Evolutionary conservation across 2,329 filamentous ascomycete species (phyloP).

Genomic region (Microsporum ferrugineum): DNA sequence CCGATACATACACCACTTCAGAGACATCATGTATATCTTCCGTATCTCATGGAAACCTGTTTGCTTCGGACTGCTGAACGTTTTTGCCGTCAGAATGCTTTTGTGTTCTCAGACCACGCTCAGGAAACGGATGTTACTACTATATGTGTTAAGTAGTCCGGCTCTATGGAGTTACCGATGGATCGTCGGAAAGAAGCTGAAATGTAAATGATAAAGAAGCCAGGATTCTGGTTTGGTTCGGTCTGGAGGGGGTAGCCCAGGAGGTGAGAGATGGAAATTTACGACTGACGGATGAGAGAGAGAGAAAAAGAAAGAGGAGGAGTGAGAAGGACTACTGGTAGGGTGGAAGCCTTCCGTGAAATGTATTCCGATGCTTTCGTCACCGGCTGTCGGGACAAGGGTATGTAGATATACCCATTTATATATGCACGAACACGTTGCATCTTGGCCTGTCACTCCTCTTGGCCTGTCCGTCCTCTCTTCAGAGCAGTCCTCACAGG

Average conservation of each 20-base stretch:
- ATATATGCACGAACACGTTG: constrained; percentile 4
- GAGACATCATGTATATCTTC: neutral
- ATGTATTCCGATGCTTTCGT: neutral
- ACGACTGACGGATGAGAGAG: neutral
- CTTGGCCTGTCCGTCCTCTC: neutral
- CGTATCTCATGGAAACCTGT: neutral
- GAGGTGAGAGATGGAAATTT: neutral
- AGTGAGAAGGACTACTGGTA: neutral
- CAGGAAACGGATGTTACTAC: neutral
- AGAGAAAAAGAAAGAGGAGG: neutral
- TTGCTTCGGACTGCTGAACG: neutral
- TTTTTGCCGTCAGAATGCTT: neutral
- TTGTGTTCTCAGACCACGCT: neutral
- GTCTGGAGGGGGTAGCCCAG: neutral
- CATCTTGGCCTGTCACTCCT: neutral
- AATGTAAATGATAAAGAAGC: neutral
- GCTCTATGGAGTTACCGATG: neutral
- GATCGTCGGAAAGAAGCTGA: neutral
- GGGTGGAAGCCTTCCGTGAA: neutral
- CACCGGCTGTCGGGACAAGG: neutral
- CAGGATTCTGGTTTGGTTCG: constrained; percentile 1
- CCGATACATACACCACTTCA: neutral
- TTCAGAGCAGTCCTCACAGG: neutral
- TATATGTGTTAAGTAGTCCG: neutral
- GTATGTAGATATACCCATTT: constrained; percentile 1